Base-by-base conservation (phyloP, 2,329 filamentous ascomycete genomes). In the Pseudocercospora fuligena region DNA sequence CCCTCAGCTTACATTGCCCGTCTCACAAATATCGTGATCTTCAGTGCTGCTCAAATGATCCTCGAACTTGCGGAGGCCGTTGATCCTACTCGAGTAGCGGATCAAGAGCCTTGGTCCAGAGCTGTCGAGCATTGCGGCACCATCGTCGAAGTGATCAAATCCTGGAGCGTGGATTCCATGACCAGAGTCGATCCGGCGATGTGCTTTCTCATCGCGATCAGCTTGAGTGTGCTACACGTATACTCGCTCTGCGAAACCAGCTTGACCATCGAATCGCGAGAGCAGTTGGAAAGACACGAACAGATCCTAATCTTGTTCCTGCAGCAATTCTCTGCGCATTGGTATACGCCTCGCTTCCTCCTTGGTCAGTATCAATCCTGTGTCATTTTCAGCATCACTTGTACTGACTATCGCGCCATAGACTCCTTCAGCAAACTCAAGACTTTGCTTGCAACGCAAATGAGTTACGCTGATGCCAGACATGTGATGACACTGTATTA, bases 351-450 rank as follows among this genome's bases (percentile, higher is more conserved):
- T 27, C 19, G 51, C n/a, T 56, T 56, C 51, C 27, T 56, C 16
- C 51, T 56, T 27, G 51, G 51, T 56, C 51, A 56, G 51, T 56
- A 27, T 19, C 3, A 16, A 6, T 29, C 19, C 23, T 27, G 23
- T 56, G 2, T 9, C 4, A 19, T 5, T 56, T n/a, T 2, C 23
- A 25, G 14, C 5, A 9, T 56, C 29, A 4, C 23, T n/a, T 2
- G 19, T 56, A 27, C 29, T 31, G 27, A 19, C 11, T 5, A 5
- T 16, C 29, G 9, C 25, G 21, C 25, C 8, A 46, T 16, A 56
- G 51, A 56, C 25, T 56, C 51, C 16, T 56, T 56, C 51, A 31
- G n/a, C 23, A 56, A 56, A 16, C 29, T 56, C 51, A 56, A 56
- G 8, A 56, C 23, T 16, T 25, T 27, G 51, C 51, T 56, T 2